Conservation (phyloP, 768 basidiomycete species). For the Megacollybia marginata region DNA sequence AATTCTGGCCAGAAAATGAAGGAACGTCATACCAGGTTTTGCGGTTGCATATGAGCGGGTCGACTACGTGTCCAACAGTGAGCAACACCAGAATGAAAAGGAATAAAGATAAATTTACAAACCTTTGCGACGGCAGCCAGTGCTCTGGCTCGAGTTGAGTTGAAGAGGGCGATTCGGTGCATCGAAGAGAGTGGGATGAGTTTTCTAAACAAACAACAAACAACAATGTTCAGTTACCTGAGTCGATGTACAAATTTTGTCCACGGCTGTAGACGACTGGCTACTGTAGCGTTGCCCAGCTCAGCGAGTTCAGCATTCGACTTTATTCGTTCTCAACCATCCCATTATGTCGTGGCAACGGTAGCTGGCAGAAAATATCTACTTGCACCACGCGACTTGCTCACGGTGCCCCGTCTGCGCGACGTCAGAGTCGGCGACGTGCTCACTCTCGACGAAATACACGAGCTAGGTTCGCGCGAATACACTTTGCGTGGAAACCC, state of each 20-base stretch:
- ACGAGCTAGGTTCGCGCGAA: constrained; percentile 94
- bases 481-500: constrained; percentile 84
- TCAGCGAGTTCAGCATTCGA: constrained; percentile 60
- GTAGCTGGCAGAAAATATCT: constrained; percentile 86
- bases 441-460: constrained; percentile 74
- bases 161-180: constrained; percentile 84
- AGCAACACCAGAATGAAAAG: constrained; percentile 11
- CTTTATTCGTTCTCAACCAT: constrained; percentile 85
- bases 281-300: constrained; percentile 16
- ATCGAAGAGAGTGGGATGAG: constrained; percentile 44
- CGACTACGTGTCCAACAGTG: constrained; percentile 15
- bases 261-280: constrained; percentile 12
- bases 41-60: constrained; percentile 93
- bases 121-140: constrained; percentile 67
- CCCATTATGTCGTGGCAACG: constrained; percentile 86
- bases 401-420: constrained; percentile 89
- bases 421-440: constrained; percentile 82
- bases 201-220: not conserved
- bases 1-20: constrained; percentile 4
- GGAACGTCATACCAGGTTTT: constrained; percentile 74
- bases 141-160: constrained; percentile 72
- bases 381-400: constrained; percentile 81
- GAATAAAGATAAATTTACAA: constrained; percentile 6
- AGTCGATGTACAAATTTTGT: not conserved
- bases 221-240: constrained; percentile 9